These are phyloP conservation scores for Epichloe brachyelytri DNA, from an alignment of 2,329 filamentous ascomycete genomes.

Conservation along the genomic window DNA sequence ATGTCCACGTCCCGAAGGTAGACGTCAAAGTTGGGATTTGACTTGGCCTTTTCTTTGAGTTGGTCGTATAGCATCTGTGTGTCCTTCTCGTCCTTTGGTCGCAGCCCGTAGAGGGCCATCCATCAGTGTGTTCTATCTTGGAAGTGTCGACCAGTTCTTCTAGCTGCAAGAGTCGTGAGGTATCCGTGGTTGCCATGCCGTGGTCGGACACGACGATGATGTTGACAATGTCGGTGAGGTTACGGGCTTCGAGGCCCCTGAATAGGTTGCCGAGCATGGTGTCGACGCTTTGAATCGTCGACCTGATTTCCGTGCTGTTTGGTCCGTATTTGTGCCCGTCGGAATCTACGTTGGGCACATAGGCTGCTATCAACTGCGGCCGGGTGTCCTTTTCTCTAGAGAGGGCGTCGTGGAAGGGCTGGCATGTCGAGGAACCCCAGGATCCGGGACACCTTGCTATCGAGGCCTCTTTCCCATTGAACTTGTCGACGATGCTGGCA, in stretches of 20 bases:
- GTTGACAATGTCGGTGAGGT: slow-evolving; percentile 82
- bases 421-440: slow-evolving; percentile 77
- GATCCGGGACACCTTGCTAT: slow-evolving; percentile 65
- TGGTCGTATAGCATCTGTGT: slow-evolving; percentile 54
- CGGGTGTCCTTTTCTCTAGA: slow-evolving; percentile 42
- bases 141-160: slow-evolving; percentile 74
- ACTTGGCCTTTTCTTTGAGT: slow-evolving; percentile 41
- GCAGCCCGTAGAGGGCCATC: slow-evolving; percentile 89
- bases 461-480: slow-evolving; percentile 64
- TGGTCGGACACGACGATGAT: slow-evolving; percentile 95
- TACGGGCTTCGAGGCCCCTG: slow-evolving; percentile 61
- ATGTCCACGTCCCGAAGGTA: slow-evolving; percentile 80
- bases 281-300: slow-evolving; percentile 70
- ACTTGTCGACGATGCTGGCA: slow-evolving; percentile 73
- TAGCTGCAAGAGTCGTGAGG: slow-evolving; percentile 67
- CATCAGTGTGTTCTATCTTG: slow-evolving; percentile 74
- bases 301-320: slow-evolving; percentile 81
- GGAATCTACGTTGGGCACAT: slow-evolving; percentile 83
- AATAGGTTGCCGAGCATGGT: slow-evolving; percentile 69
- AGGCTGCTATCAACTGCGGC: slow-evolving; percentile 85
- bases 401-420: slow-evolving; percentile 48
- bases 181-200: slow-evolving; percentile 91
- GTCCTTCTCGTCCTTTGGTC: slow-evolving; percentile 58
- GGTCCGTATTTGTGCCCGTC: slow-evolving; percentile 84
- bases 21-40: slow-evolving; percentile 64